These are phyloP conservation scores for Cadophora sp. DNA, from an alignment of 2,329 filamentous ascomycete species.

Conservation along the genomic window DNA sequence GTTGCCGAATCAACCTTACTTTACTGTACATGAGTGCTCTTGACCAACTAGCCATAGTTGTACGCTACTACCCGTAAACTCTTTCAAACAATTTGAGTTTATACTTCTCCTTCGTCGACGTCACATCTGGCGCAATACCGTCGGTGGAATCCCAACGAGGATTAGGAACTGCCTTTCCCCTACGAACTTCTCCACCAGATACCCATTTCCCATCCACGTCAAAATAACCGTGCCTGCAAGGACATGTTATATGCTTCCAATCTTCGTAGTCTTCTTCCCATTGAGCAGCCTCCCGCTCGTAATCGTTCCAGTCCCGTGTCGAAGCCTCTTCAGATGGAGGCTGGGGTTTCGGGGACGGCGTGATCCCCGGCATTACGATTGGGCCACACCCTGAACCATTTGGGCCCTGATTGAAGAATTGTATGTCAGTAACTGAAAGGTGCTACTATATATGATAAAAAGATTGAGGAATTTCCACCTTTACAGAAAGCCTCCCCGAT, in stretches of 20 bases:
- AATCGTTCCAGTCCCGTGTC: not conserved
- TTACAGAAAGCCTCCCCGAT: not conserved
- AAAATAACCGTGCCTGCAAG: not conserved
- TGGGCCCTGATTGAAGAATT: not conserved
- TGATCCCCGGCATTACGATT: not conserved
- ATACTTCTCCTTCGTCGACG: not conserved
- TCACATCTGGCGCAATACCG: not conserved
- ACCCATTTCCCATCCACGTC: constrained; percentile 1
- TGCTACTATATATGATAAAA: not conserved
- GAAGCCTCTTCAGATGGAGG: not conserved
- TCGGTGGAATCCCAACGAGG: not conserved
- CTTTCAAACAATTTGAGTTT: not conserved
- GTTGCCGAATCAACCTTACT: not conserved
- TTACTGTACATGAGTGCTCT: not conserved
- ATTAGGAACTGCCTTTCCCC: not conserved
- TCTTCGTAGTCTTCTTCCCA: not conserved
- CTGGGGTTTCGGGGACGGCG: not conserved
- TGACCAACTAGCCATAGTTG: not conserved
- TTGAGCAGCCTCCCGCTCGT: not conserved
- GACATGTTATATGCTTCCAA: constrained; percentile 1
- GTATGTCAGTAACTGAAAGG: not conserved
- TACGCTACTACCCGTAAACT: not conserved
- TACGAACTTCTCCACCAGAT: not conserved
- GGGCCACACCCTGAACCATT: constrained; percentile 6
- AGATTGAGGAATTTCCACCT: not conserved